A percentile compares a stretch with the other conserved stretches of the same genome.
phyloP scores from a whole-genome alignment of 305 asterid genomes.

The Petunia hybrid region DNA sequence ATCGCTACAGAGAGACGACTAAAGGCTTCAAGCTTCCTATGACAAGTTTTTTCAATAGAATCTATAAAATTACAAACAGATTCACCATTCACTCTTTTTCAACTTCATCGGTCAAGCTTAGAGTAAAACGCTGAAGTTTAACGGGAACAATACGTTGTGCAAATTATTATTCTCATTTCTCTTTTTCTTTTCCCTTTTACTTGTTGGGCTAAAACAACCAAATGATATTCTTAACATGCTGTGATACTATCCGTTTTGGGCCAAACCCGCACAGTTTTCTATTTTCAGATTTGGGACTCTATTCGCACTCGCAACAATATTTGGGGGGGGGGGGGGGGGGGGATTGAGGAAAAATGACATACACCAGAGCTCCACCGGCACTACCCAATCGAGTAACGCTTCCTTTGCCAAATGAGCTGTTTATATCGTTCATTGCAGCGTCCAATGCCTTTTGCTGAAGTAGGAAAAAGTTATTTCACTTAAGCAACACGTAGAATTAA shows the following conservation, averaged over 20 bases:
- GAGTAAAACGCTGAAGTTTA: background rate
- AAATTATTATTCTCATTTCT: background rate
- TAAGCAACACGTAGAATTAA: slow-evolving; percentile 6
- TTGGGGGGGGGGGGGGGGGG: background rate
- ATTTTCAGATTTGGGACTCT: background rate
- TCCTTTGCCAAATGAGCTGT: slow-evolving; percentile 96
- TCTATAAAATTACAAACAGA: background rate
- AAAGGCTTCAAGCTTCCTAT: background rate
- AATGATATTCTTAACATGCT: no score
- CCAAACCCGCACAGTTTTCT: no score
- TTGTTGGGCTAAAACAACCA: no score
- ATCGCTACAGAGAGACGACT: background rate
- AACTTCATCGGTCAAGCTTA: no score
- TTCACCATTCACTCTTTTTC: background rate
- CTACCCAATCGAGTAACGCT: slow-evolving; percentile 98
- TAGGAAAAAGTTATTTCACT: slow-evolving; percentile 25
- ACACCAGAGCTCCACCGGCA: slow-evolving; percentile 99
- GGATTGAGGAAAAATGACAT: slow-evolving; percentile 44
- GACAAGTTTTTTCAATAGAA: background rate
- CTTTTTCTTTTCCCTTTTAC: background rate
- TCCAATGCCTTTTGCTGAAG: slow-evolving; percentile 95
- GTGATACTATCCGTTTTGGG: no score
- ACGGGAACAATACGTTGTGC: background rate
- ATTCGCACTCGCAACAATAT: background rate
- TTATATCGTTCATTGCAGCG: slow-evolving; percentile 96